Evolutionary conservation across 257 asterid species (phyloP), one percentile per base, ranked within the genome.

Genomic region (Nicotiana noctiflora): DNA sequence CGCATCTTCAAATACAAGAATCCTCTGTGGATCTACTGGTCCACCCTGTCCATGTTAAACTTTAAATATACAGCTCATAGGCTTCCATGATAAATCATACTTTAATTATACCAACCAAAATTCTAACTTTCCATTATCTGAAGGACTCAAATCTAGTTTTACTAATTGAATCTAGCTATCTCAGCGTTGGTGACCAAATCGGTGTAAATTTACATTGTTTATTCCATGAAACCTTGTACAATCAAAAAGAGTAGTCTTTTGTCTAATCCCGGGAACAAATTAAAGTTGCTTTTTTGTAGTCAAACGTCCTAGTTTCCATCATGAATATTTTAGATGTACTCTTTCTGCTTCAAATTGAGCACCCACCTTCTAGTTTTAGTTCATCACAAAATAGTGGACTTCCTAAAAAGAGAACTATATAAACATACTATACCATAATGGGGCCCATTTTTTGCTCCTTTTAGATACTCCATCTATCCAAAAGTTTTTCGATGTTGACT

Each of bases 1-100:
- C 18, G 98, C 97, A 88, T 95, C 99, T 88, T 95, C 99, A 80
- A 95, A 95, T 79, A 95, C 99, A 84, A 95, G 96, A 84, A 89
- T 86, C 53, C 89, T 89, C n/a, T 18, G 55, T 53, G 93, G 90
- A 84, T 91, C 90, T 60, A 91, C 79, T n/a, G 92, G 87, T 83
- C 91, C 95, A 64, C 91, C 96, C 97, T 93, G 88, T 70, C 65
- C 74, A 86, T 74, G 40, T 67, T 37, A 34, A 66, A 37, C 31
- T 37, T 37, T 34, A 67, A 34, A 25, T 34, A 67, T n/a, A 67
- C 55, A 37, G 55, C 31, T 67, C 31, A 67, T 67, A 65, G 51
- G 31, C 31, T 37, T 67, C 76, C 18, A 3, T 37, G 29, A 37
- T n/a, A 4, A 18, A 4, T 67, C 76, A 67, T 10, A 67, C 8